These are phyloP conservation scores for Raddia distichophylla DNA, from an alignment of 176 grass and related monocot genomes.

Conservation along the genomic window DNA sequence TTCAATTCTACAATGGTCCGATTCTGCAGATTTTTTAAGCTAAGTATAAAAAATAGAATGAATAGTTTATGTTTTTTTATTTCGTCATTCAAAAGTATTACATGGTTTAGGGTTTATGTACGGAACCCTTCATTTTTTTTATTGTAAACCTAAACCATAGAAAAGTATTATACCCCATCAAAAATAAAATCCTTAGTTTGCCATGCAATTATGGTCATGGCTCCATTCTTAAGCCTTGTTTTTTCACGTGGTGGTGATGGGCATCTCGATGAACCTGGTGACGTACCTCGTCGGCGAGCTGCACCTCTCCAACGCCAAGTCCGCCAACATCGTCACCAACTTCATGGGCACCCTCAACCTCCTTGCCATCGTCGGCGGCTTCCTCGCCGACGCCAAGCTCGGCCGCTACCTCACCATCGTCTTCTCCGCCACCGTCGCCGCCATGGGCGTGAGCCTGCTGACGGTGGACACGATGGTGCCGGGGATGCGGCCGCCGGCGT, in stretches of 20 bases:
- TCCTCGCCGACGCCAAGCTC: slow-evolving; percentile 73
- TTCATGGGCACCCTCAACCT: slow-evolving; percentile 79
- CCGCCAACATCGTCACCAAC: slow-evolving; percentile 69
- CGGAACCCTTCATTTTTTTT: no score
- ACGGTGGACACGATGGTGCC: slow-evolving; percentile 56
- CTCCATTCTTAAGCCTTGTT: no score
- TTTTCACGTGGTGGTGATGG: slow-evolving; percentile 78
- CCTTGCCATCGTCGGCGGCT: slow-evolving; percentile 65
- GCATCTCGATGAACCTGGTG: slow-evolving; percentile 78
- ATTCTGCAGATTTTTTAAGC: no score
- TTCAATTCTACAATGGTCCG: no score
- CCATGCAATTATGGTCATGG: no score
- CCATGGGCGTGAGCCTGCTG: slow-evolving; percentile 58
- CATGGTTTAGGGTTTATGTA: no score
- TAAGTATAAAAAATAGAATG: no score
- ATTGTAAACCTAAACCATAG: no score
- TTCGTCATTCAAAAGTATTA: no score
- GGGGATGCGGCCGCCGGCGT: slow-evolving; percentile 52
- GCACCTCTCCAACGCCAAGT: slow-evolving; percentile 62
- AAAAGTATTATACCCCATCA: no score
- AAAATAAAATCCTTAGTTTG: no score
- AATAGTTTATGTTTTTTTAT: no score
- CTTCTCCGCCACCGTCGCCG: slow-evolving; percentile 51
- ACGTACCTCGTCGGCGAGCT: slow-evolving; percentile 62
- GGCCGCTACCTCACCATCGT: slow-evolving; percentile 72